Base-by-base conservation (phyloP, 1,139 yeast genomes). In the Scheffersomyces segobiensis region DNA sequence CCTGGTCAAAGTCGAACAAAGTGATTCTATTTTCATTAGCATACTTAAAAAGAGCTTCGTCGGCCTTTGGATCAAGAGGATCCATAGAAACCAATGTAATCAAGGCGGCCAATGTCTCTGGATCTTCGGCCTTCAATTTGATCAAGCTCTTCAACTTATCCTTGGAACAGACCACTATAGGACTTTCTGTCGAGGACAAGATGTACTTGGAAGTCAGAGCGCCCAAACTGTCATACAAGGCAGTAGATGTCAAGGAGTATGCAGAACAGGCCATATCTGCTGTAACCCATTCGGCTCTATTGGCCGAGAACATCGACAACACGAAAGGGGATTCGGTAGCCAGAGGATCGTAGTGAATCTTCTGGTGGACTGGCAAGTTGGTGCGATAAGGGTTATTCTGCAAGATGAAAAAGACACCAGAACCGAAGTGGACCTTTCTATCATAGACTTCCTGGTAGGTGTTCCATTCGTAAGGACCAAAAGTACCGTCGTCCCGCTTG, bases 211-310 rank as follows among this genome's bases (percentile, higher is more conserved):
- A 81, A 6, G 91, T 79, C 46, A 79, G 81, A 0, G 86, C 81
- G 1, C 91, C 91, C 65, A 87, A 73, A 3, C 91, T 86, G 62
- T 87, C 88, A 69, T 87, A 87, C 56, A 87, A 72, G 2, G 90
- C 83, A n/a, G 89, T 87, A 61, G 80, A 79, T 49, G 86, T 74
- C 58, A 87, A 67, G 22, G 82, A 75, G 67, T 80, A 84, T 17
- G 82, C 72, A 52, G 80, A 78, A 63, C 87, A 81, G 0, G 89
- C 89, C 62, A 85, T 70, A 65, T 87, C 89, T n/a, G 88, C 69
- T 32, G 87, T 67, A 6, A 79, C 73, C 91, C 91, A 87, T 66
- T 87, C 88, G 7, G 79, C 74, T 57, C 85, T 72, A 68, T 87
- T 87, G 55, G 83, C 80, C 18, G 88, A 80, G 67, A 82, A 83